Evolutionary conservation across 2,329 filamentous ascomycete species (phyloP), one percentile per base, ranked within the genome.

Genomic region (Ceratocystiopsis minuta): DNA sequence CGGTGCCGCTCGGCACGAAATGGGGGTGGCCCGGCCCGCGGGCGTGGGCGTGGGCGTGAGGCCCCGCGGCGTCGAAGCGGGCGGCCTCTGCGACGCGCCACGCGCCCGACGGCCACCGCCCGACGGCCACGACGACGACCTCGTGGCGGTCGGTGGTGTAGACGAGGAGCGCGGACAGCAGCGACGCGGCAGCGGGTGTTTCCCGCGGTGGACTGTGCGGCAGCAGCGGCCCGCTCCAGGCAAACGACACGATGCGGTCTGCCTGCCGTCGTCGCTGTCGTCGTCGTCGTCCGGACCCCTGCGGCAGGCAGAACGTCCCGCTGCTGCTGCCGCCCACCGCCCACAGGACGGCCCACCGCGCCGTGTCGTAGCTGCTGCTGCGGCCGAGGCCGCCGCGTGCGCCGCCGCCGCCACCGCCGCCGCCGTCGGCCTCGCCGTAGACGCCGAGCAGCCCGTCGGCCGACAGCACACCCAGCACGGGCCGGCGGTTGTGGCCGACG

Each of bases 331-430:
- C 68, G 7, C 72, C 72, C 3, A 75, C 54, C 0, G 67, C 68
- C 70, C 71, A 76, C 1, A 73, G 59, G 1, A 68, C 60, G 43
- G 63, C 59, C 70, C 71, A 75, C 15, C 60, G 60, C 24, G 56
- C 51, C 35, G 59, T 51, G 24, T 64, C 62, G 49, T 53, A 41
- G 37, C 44, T 37, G 28, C 28, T 33, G 24, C 24, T 28, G 24
- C 24, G 7, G 24, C 24, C 24, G 44, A 20, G 34, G 24, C 12
- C 18, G 46, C 37, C 2, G 53, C 16, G 11, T 9, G 9, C 18
- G 20, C 6, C 16, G 4, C n/a, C 18, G 12, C 16, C 16, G 20
- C 6, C 13, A 24, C 4, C 28, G 14, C 20, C 31, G 5, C 16
- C 33, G 10, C 14, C 31, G 13, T 16, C 37, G 12, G 2, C 57